Evolutionary conservation across 371 early-diverging fungal species (phyloP), one percentile per base, ranked within the genome.

Genomic region (Rhizomucor miehei): DNA sequence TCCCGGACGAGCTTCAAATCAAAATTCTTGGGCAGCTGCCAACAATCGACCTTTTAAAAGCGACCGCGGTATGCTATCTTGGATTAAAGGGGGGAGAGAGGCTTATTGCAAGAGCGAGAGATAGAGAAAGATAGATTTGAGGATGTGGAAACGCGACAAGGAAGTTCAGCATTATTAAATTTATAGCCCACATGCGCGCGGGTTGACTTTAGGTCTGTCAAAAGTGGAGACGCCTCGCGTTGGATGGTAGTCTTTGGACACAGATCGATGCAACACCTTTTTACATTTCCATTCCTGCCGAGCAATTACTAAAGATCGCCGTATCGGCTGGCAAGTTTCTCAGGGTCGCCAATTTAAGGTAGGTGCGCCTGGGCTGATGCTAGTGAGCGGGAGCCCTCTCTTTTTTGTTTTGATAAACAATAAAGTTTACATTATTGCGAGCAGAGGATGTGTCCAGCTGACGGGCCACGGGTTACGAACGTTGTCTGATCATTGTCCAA

Each of bases 371-470:
- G n/a, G 38, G 9, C 9, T 38, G 14, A 9, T 2, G 17, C 11
- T n/a, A 13, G 9, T 13, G 21, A 44, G 8, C 43, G 21, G 20
- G 10, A 19, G 9, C 39, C 9, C 13, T 44, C 20, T 14, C 11
- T 8, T 14, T 16, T 44, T 8, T 49, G 25, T 25, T 14, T 44
- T 9, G 20, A 44, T 25, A 25, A 11, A 41, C 35, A 3, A 12
- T 6, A 12, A 8, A 39, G 19, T 17, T 43, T 23, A 34, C 44
- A 16, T 24, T 46, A 19, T 43, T 48, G 24, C 21, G 46, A 29
- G 37, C 36, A 84, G 84, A 63, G 84, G 84, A 19, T 84, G 81
- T 39, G 69, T 71, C 20, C 84, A 84, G 59, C 69, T 84, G 49
- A 77, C 77, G 25, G 71, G 72, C 12, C 65, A 74, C 21, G 74